These are phyloP conservation scores for Saccharomyces jurei DNA, from an alignment of 805 yeast species.

Conservation along the genomic window DNA sequence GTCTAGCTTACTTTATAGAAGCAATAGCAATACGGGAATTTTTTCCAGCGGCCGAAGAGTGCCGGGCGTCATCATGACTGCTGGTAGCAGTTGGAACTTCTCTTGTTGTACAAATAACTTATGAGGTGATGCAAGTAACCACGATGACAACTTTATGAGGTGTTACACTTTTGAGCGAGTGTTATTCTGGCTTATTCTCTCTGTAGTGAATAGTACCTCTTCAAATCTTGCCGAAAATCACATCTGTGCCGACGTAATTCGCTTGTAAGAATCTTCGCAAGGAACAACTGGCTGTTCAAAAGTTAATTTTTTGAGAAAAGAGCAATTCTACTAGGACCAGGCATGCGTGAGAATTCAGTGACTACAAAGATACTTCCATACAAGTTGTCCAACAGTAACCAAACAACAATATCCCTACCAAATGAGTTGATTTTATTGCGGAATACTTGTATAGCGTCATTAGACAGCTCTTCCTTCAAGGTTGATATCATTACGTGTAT, in stretches of 20 bases:
- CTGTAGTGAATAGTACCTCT: not conserved
- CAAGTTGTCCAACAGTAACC: not conserved
- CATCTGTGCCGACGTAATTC: not conserved
- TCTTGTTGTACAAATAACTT: not conserved
- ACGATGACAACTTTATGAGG: not conserved
- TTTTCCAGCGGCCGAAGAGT: not conserved
- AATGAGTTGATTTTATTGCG: not conserved
- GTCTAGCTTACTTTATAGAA: not conserved
- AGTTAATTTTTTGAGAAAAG: not conserved
- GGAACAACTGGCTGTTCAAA: not conserved
- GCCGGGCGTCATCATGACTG: not conserved
- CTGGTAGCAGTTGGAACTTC: not conserved
- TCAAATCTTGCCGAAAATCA: not conserved
- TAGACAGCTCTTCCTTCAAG: not conserved
- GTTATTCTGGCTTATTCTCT: not conserved
- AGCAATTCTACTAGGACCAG: not conserved
- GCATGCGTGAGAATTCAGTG: not conserved
- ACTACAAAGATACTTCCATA: not conserved
- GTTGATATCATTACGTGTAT: conserved; percentile 6
- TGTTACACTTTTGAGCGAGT: too few relatives aligned
- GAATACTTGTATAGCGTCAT: not conserved
- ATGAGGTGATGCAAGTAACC: not conserved
- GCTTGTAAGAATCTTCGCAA: not conserved
- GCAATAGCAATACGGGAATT: not conserved
- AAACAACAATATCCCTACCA: not conserved